Base-by-base conservation (phyloP, 352 stramenopile genomes). In the Lagenidium giganteum region DNA sequence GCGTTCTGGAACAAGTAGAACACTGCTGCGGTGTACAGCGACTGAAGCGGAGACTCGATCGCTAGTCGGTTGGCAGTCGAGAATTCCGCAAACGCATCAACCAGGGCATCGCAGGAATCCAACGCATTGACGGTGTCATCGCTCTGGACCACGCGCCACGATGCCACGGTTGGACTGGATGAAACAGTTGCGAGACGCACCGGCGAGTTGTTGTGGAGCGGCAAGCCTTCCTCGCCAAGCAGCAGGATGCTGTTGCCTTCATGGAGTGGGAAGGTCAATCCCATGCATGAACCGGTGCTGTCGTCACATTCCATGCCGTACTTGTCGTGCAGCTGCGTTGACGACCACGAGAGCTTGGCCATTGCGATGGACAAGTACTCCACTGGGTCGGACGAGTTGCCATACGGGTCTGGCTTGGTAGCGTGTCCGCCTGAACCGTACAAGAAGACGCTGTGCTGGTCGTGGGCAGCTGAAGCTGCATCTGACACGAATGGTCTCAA, bases 1-100 rank as follows among this genome's bases (percentile, higher is more conserved):
- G 56, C 70, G 18, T 65, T 54, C 36, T 86, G 73, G 27, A 79
- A 44, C 22, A 87, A 48, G 36, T 79, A 83, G 24, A 63, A 56
- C 22, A 87, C 42, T 13, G 66, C 52, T 9, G 66, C 41, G 2
- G 64, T 64, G 29, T 70, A 66, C 50, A 74, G 68, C 5, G 54
- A 35, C 50, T 57, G 40, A 22, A 56, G 35, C 4, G 48, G 49
- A 12, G 43, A 43, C 25, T 62, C 54, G 23, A 62, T 26, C 21
- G 47, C 38, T 5, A 62, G 73, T 35, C 30, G 56, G 45, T 55
- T 66, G 30, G 17, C 35, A 45, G 42, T 55, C 31, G 23, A 50
- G 38, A 44, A 58, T 37, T 17, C 16, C 7, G 51, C 40, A 25
- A 57, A 61, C 39, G 51, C 56, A 13, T 61, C 51, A 16, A 67